phyloP scores from a whole-genome alignment of 2,329 filamentous ascomycete genomes.

The Cladosporium oxysporum region DNA sequence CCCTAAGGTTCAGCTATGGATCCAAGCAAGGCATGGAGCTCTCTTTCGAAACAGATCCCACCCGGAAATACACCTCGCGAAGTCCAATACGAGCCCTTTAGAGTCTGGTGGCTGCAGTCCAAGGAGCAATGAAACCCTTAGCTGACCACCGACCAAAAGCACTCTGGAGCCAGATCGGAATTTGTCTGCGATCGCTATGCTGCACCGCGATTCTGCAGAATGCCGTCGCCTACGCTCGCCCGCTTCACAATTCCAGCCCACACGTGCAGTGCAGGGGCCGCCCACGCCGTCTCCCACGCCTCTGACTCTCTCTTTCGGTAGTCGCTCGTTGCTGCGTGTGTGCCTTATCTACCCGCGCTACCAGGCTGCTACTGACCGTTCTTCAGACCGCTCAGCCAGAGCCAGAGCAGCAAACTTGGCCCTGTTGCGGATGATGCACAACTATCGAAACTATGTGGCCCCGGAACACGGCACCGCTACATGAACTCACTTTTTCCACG shows the following conservation, averaged over 20 bases:
- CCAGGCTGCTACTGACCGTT: not conserved
- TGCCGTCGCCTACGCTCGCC: constrained; percentile 4
- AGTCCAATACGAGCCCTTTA: not conserved
- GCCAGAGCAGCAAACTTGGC: not conserved
- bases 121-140: not conserved
- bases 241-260: not conserved
- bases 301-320: constrained; percentile 8
- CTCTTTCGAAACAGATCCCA: constrained; percentile 2
- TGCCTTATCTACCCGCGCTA: constrained; percentile 1
- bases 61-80: not conserved
- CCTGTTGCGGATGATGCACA: not conserved
- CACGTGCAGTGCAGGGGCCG: constrained; percentile 2
- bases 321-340: not conserved
- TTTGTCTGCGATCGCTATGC: constrained; percentile 1
- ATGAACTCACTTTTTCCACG: not conserved
- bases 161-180: constrained; percentile 2
- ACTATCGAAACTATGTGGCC: not conserved
- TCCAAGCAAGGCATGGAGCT: not conserved
- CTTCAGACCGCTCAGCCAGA: not conserved
- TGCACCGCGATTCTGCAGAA: not conserved
- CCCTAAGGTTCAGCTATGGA: constrained; percentile 1
- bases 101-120: not conserved
- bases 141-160: not conserved
- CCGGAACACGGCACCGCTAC: not conserved
- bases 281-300: constrained; percentile 6